Evolutionary conservation across 768 basidiomycete species (phyloP).

Genomic region (Lentinula aciculospora): DNA sequence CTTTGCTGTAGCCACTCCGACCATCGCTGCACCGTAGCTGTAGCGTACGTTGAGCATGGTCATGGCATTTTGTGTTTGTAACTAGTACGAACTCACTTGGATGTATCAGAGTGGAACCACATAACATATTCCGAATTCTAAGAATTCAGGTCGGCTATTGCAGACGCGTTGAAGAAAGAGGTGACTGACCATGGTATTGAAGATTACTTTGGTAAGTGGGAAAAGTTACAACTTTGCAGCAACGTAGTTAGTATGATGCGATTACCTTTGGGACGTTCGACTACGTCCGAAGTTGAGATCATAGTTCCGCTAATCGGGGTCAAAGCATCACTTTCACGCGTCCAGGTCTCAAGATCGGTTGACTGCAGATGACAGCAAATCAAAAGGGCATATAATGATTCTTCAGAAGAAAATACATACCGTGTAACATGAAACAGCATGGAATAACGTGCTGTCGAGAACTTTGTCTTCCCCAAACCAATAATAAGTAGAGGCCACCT

Average conservation of each 20-base stretch:
- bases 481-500: slow-evolving; percentile 52
- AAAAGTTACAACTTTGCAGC: not conserved
- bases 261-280: slow-evolving; percentile 58
- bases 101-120: slow-evolving; percentile 67
- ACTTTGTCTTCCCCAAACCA: slow-evolving; percentile 64
- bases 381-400: not conserved
- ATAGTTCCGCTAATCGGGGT: slow-evolving; percentile 47
- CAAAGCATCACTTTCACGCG: slow-evolving; percentile 54
- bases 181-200: slow-evolving; percentile 40
- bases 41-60: not conserved
- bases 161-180: not conserved
- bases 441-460: slow-evolving; percentile 45
- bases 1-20: slow-evolving; percentile 54
- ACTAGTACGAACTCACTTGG: slow-evolving; percentile 33
- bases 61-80: not conserved
- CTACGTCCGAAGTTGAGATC: slow-evolving; percentile 52
- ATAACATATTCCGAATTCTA: slow-evolving; percentile 61
- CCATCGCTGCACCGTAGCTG: slow-evolving; percentile 61
- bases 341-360: slow-evolving; percentile 46
- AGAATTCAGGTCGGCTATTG: not conserved
- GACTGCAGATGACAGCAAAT: slow-evolving; percentile 28
- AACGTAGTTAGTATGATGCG: not conserved
- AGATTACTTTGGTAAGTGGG: slow-evolving; percentile 35
- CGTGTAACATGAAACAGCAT: slow-evolving; percentile 54
- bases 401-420: slow-evolving; percentile 20